These are phyloP conservation scores for Closterium sp. DNA, from an alignment of 139 green algal genomes.

Conservation along the genomic window DNA sequence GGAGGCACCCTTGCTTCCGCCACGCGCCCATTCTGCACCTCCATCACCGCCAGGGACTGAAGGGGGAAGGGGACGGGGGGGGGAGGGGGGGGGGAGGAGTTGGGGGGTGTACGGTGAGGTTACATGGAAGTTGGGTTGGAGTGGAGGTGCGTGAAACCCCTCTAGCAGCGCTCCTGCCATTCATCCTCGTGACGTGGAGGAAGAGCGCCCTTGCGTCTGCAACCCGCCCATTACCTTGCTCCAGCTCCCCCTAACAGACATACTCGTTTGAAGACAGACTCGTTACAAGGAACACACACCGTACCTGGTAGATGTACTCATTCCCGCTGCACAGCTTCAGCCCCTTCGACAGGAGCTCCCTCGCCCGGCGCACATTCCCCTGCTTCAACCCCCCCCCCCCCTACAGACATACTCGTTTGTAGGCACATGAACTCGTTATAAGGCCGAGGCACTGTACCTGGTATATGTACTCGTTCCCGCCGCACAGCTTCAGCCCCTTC, in stretches of 20 bases:
- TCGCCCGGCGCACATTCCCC: conserved; percentile 78
- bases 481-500: conserved; percentile 47
- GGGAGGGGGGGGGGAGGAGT: not conserved
- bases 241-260: not conserved
- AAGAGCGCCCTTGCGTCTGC: conserved; percentile 4
- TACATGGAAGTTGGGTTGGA: too few species aligned
- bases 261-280: not conserved
- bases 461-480: conserved; percentile 59
- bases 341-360: conserved; percentile 57
- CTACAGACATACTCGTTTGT: too few species aligned
- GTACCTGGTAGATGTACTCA: conserved; percentile 48
- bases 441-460: conserved; percentile 23
- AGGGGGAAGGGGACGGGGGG: too few species aligned
- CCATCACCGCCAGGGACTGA: conserved; percentile 22
- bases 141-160: too few species aligned
- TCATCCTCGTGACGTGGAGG: conserved; percentile 7
- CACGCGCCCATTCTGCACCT: conserved; percentile 34
- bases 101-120: not conserved
- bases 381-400: conserved; percentile 85
- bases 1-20: not conserved
- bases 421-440: not conserved
- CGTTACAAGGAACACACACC: not conserved
- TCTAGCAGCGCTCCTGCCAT: conserved; percentile 57
- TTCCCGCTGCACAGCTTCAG: conserved; percentile 56
- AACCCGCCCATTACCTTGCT: conserved; percentile 24